Evolutionary conservation across 148 eudicot species (phyloP).

Genomic region (Rheum nobile): DNA sequence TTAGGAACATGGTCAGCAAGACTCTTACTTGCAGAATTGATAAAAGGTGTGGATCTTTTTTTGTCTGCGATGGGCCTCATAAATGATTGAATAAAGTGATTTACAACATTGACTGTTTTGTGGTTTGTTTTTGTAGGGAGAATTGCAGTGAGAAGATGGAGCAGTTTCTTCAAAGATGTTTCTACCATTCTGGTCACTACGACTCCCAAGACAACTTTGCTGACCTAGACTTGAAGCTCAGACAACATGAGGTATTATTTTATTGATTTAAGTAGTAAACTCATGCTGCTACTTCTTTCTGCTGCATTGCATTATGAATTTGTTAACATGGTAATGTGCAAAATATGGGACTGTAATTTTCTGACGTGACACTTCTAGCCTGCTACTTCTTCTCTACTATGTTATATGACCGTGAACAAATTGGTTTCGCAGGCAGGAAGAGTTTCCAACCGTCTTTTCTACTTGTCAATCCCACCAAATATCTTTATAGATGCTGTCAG

Average conservation of each 20-base stretch:
- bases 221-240: constrained; percentile 67
- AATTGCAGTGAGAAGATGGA: constrained; percentile 89
- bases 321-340: not conserved
- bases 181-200: constrained; percentile 85
- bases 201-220: constrained; percentile 56
- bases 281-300: not conserved
- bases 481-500: constrained; percentile 83
- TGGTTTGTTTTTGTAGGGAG: constrained; percentile 38
- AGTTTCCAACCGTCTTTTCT: constrained; percentile 84
- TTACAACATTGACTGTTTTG: not conserved
- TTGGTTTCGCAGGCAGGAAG: constrained; percentile 53
- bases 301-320: not conserved
- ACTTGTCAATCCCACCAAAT: constrained; percentile 93
- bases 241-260: constrained; percentile 69
- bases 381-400: not conserved
- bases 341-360: not conserved
- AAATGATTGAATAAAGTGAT: not conserved
- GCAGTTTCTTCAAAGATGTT: constrained; percentile 71
- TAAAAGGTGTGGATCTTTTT: constrained; percentile 42
- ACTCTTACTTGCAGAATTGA: constrained; percentile 97
- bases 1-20: constrained; percentile 83
- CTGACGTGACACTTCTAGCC: not conserved
- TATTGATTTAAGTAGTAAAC: not conserved
- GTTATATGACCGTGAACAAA: too few relatives aligned
- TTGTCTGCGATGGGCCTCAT: not conserved